phyloP scores from a whole-genome alignment of 73 alveolate genomes.

The Uronychia binucleata region DNA sequence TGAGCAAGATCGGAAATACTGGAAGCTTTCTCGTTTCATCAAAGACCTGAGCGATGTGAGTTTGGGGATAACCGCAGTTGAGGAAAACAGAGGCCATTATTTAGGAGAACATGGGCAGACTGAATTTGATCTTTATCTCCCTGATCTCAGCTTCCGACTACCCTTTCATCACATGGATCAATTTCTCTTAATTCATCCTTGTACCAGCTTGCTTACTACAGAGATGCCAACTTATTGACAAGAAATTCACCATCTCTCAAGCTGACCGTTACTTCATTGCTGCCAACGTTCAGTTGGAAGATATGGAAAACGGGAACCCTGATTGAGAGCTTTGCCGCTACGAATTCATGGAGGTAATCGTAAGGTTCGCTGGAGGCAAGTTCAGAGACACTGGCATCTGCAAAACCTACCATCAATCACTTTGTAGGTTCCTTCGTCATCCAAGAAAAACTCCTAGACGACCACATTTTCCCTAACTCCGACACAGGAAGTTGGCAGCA shows the following conservation, averaged over 20 bases:
- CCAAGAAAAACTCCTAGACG: constrained; percentile 4
- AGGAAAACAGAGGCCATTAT: not conserved
- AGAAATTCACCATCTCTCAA: not conserved
- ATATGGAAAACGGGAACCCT: not conserved
- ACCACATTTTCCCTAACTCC: constrained; percentile 8
- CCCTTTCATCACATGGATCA: not conserved
- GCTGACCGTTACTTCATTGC: not conserved
- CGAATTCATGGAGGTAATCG: constrained; percentile 1
- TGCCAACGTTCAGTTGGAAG: not conserved
- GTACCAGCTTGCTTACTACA: not conserved
- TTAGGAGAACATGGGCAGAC: not conserved
- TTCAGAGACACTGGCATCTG: not conserved
- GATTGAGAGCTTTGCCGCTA: not conserved
- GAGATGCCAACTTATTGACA: not conserved
- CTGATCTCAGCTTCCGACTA: not conserved
- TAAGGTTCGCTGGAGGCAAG: not conserved
- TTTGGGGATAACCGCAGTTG: not conserved
- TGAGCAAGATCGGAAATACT: not conserved
- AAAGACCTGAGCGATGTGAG: not conserved
- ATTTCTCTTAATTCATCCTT: not conserved
- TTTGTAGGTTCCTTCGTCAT: not conserved
- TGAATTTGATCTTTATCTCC: not conserved
- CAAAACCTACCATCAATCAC: not conserved
- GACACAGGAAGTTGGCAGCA: constrained; percentile 16
- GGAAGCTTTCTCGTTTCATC: not conserved